Conservation (phyloP, 768 basidiomycete species). For the Mycena venus region DNA sequence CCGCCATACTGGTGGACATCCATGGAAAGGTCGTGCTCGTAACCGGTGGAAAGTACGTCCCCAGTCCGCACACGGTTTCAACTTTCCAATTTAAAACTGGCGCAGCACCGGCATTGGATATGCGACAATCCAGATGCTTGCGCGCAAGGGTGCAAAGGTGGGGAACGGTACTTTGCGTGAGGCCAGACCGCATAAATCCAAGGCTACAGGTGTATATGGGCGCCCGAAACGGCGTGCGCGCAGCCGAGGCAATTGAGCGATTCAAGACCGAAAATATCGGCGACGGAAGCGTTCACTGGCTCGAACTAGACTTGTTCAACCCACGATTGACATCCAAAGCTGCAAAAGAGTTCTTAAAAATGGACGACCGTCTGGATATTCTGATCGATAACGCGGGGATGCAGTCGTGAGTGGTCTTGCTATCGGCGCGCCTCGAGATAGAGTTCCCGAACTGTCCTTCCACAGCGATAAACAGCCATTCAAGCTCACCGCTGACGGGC, state of each 20-base stretch:
- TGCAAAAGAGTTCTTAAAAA: conserved; percentile 52
- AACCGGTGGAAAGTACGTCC: conserved; percentile 55
- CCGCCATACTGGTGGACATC: no score
- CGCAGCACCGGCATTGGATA: conserved; percentile 53
- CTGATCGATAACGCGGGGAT: conserved; percentile 44
- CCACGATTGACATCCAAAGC: conserved; percentile 48
- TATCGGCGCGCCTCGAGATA: conserved; percentile 1
- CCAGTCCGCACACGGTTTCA: not conserved
- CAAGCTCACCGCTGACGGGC: conserved; percentile 2
- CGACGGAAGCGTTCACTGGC: conserved; percentile 49
- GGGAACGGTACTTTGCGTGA: not conserved
- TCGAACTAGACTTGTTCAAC: conserved; percentile 55
- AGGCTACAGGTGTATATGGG: conserved; percentile 43
- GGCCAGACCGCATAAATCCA: not conserved
- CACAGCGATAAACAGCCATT: conserved; percentile 11
- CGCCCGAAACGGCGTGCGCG: conserved; percentile 48
- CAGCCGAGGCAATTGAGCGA: conserved; percentile 45
- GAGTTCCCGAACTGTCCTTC: not conserved
- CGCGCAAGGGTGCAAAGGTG: conserved; percentile 55
- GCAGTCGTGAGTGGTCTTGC: not conserved
- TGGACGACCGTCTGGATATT: conserved; percentile 59
- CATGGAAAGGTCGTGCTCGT: conserved; percentile 61
- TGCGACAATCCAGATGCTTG: no score
- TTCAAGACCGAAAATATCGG: conserved; percentile 48
- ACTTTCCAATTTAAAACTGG: conserved; percentile 44